Evolutionary conservation across 805 yeast species (phyloP).

Genomic region (Wickerhamomyces rabaulensis): DNA sequence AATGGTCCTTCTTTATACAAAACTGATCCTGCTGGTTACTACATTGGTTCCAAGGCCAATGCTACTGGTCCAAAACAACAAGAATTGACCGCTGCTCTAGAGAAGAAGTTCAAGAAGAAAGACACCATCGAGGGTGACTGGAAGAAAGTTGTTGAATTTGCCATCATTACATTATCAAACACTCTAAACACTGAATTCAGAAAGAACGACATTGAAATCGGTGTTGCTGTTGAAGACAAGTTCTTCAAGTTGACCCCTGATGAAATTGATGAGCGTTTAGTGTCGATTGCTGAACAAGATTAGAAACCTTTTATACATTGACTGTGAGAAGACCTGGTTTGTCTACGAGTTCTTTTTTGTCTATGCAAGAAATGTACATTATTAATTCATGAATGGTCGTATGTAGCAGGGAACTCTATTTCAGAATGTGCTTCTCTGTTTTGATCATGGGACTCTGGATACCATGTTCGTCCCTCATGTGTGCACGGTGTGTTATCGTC

Average conservation of each 20-base stretch:
- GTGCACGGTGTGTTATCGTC: neutral
- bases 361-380: neutral
- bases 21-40: slow-evolving; percentile 97
- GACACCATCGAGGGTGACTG: slow-evolving; percentile 73
- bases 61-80: slow-evolving; percentile 98
- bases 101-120: slow-evolving; percentile 80
- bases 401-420: too few relatives aligned
- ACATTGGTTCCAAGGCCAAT: slow-evolving; percentile 82
- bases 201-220: slow-evolving; percentile 89
- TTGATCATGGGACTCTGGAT: neutral
- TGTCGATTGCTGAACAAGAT: slow-evolving; percentile 95
- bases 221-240: slow-evolving; percentile 69
- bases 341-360: neutral
- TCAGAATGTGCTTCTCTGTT: neutral
- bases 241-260: slow-evolving; percentile 74
- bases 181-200: slow-evolving; percentile 90
- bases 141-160: slow-evolving; percentile 85
- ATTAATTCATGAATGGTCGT: too few relatives aligned
- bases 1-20: slow-evolving; percentile 85
- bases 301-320: slow-evolving; percentile 26
- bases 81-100: slow-evolving; percentile 85
- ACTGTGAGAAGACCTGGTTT: neutral
- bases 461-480: neutral
- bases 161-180: slow-evolving; percentile 79
- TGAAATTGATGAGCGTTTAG: slow-evolving; percentile 90